Base-by-base conservation (phyloP, 306 rosid species). In the Vachellia pachyceras region DNA sequence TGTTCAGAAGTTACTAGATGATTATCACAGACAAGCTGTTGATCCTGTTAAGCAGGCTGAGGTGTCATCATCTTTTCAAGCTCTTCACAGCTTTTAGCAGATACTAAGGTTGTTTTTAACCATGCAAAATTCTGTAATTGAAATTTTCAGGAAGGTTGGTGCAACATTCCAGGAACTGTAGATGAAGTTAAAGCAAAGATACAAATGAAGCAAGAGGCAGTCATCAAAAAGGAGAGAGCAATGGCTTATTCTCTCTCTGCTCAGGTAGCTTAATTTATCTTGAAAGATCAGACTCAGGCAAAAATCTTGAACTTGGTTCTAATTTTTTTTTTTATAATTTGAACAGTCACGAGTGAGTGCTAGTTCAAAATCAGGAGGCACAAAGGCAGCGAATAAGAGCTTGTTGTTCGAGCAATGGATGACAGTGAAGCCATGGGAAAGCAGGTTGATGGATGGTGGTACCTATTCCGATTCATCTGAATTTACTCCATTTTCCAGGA, bases 361-460 rank as follows among this genome's bases (percentile, higher is more conserved):
- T 70, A 95, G 94, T 79, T 95, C 95, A 80, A 88, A 81, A 20
- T 52, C 92, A 39, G 84, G 82, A 77, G 81, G 83, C 75, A 44
- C 71, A 72, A 87, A 82, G 78, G 55, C 85, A 75, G 55, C 61
- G 73, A 36, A 72, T 52, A 87, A 89, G 83, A 76, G 73, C 73
- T 75, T 78, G 1, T 78, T 92, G 2, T 80, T 93, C 78, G 97
- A 95, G 20, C 77, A 87, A 10, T 93, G 97, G 97, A 93, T 90
- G 91, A 89, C 92, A 0, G 36, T 88, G 41, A 94, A 85, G 84
- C 96, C 98, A 61, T 90, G 97, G 95, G 95, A 92, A 77, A 87
- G 69, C 73, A 80, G 88, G 81, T 86, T 86, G 9, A 77, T 85
- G 86, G 93, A 89, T 79, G 92, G 61, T 49, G 6, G 79, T 47